phyloP scores from a whole-genome alignment of 1,284 basidiomycete species.

The Cryptococcus sp. region DNA sequence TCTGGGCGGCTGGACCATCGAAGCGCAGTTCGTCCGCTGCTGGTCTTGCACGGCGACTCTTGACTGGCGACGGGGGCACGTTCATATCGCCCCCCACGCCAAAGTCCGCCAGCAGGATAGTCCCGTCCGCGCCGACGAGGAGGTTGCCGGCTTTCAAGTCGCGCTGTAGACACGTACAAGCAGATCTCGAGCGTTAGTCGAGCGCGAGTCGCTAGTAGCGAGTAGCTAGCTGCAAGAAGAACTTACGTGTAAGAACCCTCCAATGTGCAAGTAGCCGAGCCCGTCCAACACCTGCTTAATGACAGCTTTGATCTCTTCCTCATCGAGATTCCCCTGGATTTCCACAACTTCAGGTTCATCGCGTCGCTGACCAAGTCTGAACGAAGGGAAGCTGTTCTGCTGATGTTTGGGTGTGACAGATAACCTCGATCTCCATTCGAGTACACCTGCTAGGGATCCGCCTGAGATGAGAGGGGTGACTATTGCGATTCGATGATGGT shows the following conservation, averaged over 20 bases:
- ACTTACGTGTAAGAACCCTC: conserved; percentile 76
- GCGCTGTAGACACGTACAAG: conserved; percentile 34
- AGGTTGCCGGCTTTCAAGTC: conserved; percentile 76
- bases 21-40: conserved; percentile 34
- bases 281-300: conserved; percentile 84
- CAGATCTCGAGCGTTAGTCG: neutral
- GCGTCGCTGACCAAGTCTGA: conserved; percentile 8
- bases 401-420: conserved; percentile 5
- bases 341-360: conserved; percentile 6
- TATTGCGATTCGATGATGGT: conserved; percentile 42
- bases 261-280: conserved; percentile 82
- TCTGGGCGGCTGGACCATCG: conserved; percentile 7
- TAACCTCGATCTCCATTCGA: conserved; percentile 38
- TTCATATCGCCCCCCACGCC: conserved; percentile 64
- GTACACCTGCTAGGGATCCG: conserved; percentile 43
- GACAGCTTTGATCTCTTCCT: conserved; percentile 48
- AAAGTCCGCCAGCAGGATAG: conserved; percentile 88
- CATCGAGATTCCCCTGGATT: conserved; percentile 19
- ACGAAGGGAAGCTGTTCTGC: conserved; percentile 5
- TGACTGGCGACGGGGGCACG: conserved; percentile 20
- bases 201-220: neutral
- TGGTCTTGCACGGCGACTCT: conserved; percentile 7
- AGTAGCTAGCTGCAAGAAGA: neutral
- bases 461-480: conserved; percentile 46
- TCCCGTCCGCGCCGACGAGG: conserved; percentile 75